These are phyloP conservation scores for Ascochyta koolunga DNA, from an alignment of 2,329 filamentous ascomycete genomes.

Conservation along the genomic window DNA sequence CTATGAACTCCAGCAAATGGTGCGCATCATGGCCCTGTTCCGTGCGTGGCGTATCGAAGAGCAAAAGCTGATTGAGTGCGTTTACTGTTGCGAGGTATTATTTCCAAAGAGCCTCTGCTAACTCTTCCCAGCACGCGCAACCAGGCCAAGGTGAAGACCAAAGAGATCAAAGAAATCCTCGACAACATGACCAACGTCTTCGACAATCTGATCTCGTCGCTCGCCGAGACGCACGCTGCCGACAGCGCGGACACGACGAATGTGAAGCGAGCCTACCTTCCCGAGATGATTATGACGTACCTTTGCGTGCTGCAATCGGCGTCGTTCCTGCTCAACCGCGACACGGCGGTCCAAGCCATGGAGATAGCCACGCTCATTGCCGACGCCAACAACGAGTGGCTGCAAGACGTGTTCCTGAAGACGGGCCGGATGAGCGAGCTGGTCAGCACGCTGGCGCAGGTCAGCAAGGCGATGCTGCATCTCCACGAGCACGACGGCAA, in stretches of 20 bases:
- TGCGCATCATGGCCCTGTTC: constrained; percentile 52
- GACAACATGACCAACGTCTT: constrained; percentile 49
- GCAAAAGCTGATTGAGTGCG: constrained; percentile 40
- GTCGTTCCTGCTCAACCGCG: constrained; percentile 74
- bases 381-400: constrained; percentile 34
- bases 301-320: constrained; percentile 80
- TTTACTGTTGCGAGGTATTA: no score
- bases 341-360: constrained; percentile 83
- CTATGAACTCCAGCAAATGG: constrained; percentile 52
- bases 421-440: constrained; percentile 54
- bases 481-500: constrained; percentile 49
- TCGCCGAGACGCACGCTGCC: constrained; percentile 15
- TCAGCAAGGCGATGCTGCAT: constrained; percentile 72
- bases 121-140: constrained; percentile 16
- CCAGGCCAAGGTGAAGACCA: constrained; percentile 31
- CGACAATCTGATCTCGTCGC: constrained; percentile 39
- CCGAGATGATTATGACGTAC: constrained; percentile 84
- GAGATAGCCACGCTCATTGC: constrained; percentile 80
- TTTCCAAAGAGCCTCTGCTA: constrained; percentile 7
- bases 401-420: constrained; percentile 48
- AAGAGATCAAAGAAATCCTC: constrained; percentile 48
- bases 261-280: constrained; percentile 79
- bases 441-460: constrained; percentile 69
- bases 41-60: constrained; percentile 52
- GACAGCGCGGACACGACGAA: constrained; percentile 62